Evolutionary conservation across 2,329 filamentous ascomycete species (phyloP).

Genomic region (Tolypocladium guangdongense): DNA sequence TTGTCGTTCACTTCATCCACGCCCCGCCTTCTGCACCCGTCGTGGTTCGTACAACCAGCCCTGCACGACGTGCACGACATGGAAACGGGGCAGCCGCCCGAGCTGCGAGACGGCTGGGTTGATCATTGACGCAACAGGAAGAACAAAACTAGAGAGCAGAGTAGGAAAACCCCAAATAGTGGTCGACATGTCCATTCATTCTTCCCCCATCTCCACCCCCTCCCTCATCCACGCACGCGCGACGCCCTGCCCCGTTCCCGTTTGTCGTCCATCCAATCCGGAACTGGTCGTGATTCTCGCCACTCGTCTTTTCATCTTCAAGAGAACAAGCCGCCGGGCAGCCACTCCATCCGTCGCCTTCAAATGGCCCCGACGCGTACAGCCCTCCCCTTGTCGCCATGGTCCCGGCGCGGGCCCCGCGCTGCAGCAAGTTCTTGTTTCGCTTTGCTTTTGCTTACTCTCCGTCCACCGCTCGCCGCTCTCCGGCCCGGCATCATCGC

Average conservation of each 20-base stretch:
- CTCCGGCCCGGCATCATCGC: constrained; percentile 28
- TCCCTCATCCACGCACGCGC: neutral
- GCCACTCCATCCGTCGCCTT: neutral
- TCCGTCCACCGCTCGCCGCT: neutral
- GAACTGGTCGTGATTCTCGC: neutral
- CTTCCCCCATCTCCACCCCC: neutral
- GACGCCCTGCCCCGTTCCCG: neutral
- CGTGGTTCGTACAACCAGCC: neutral
- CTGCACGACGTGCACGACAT: neutral
- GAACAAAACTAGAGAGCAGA: neutral
- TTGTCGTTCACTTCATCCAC: neutral
- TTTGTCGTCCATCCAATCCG: neutral
- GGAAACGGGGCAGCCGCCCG: neutral
- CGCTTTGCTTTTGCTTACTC: neutral
- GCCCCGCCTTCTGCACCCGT: too few species aligned
- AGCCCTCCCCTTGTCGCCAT: neutral
- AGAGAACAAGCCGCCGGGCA: neutral
- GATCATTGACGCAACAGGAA: neutral
- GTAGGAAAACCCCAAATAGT: neutral
- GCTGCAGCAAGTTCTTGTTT: neutral
- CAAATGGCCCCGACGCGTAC: neutral
- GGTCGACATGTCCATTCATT: neutral
- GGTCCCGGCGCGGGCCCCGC: neutral
- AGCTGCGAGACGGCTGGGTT: neutral
- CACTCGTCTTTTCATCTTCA: too few species aligned